Conservation (phyloP, 495 filamentous ascomycete genomes). For the Pyronema omphalodes region DNA sequence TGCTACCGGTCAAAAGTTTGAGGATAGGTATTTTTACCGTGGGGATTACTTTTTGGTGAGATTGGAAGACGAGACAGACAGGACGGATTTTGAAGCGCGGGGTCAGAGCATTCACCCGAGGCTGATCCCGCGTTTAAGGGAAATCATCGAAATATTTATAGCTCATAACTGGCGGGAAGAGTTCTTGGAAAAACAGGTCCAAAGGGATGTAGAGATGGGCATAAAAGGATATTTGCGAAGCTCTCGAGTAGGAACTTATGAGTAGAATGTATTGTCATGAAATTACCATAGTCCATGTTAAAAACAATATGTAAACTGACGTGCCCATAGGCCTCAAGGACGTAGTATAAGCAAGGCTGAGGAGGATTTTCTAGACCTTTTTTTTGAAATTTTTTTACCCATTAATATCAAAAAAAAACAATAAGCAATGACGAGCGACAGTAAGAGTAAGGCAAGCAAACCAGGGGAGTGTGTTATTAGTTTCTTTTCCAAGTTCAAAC, state of each 20-base stretch:
- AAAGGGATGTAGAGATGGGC: not conserved
- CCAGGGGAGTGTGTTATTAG: too few relatives aligned
- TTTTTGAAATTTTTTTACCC: too few relatives aligned
- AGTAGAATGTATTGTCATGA: not conserved
- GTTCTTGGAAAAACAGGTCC: not conserved
- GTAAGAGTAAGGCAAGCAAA: too few relatives aligned
- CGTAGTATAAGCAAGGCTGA: too few relatives aligned
- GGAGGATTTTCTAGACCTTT: too few relatives aligned
- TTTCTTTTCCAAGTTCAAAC: too few relatives aligned
- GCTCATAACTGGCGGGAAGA: not conserved
- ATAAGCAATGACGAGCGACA: too few relatives aligned
- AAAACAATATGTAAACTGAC: not conserved
- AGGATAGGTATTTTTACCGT: not conserved
- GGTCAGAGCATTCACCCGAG: not conserved
- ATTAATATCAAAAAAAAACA: too few relatives aligned
- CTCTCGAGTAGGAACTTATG: not conserved
- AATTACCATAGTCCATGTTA: not conserved
- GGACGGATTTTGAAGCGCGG: not conserved
- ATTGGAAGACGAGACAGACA: not conserved
- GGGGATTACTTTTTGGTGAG: not conserved
- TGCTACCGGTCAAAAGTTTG: not conserved
- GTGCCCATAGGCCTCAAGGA: not conserved
- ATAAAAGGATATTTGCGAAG: not conserved
- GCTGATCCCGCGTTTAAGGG: not conserved
- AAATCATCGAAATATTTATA: not conserved